phyloP scores from a whole-genome alignment of 805 yeast genomes.

The Debaryomyces hansenii region DNA sequence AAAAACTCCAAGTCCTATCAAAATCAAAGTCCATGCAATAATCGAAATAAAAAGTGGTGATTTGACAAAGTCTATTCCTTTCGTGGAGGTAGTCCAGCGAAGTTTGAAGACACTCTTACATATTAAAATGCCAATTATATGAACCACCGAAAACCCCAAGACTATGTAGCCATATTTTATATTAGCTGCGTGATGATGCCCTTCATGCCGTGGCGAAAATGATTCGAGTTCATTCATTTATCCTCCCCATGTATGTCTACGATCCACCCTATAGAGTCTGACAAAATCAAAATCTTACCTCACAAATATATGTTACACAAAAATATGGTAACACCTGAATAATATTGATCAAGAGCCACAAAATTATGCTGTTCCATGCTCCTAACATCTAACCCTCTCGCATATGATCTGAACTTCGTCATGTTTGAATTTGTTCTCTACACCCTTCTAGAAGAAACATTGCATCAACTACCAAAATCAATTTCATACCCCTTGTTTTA shows the following conservation, averaged over 20 bases:
- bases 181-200: conserved; percentile 52
- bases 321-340: too few species aligned
- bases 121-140: conserved; percentile 38
- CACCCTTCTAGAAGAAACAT: too few species aligned
- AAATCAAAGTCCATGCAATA: conserved; percentile 30
- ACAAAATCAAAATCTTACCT: too few species aligned
- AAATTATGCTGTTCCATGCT: too few species aligned
- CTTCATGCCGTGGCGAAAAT: conserved; percentile 43
- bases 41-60: conserved; percentile 18
- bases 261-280: too few species aligned
- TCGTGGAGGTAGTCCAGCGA: neutral
- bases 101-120: neutral
- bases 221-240: neutral
- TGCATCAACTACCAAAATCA: too few species aligned
- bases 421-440: too few species aligned
- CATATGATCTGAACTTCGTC: too few species aligned
- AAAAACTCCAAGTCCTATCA: conserved; percentile 29
- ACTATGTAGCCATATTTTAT: conserved; percentile 60
- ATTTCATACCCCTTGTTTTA: too few species aligned
- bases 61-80: neutral
- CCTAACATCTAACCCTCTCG: too few species aligned
- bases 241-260: neutral
- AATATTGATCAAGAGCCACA: too few species aligned
- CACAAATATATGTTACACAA: too few species aligned
- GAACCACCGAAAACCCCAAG: conserved; percentile 41